Evolutionary conservation across 148 eudicot genomes (phyloP).

Genomic region (Vaccinium corymbosum): DNA sequence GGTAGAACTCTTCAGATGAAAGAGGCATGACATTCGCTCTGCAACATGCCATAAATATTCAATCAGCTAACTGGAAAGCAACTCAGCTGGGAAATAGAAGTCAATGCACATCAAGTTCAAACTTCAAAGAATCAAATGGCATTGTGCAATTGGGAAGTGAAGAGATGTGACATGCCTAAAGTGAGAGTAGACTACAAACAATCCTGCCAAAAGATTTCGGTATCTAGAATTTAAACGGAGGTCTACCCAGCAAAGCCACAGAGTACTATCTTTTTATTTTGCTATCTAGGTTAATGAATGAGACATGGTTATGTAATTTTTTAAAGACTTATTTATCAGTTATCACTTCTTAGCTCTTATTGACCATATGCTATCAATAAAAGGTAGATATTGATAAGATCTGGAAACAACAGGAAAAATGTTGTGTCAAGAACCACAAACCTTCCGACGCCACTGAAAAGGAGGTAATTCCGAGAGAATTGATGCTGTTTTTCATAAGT

Average conservation of each 20-base stretch:
- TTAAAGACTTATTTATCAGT: not conserved
- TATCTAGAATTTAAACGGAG: not conserved
- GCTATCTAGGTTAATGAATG: not conserved
- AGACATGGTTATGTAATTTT: not conserved
- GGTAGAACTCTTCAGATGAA: conserved; percentile 57
- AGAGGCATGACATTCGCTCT: conserved; percentile 56
- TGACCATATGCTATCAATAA: not conserved
- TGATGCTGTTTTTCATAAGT: conserved; percentile 62
- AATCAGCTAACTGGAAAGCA: not conserved
- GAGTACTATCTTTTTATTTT: too few species aligned
- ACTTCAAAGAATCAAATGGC: not conserved
- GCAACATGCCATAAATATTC: conserved; percentile 12
- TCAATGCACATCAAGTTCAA: not conserved
- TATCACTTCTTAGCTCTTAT: not conserved
- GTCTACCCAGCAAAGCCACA: not conserved
- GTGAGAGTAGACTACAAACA: not conserved
- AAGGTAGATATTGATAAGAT: not conserved
- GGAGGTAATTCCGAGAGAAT: conserved; percentile 49
- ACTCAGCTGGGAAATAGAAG: not conserved
- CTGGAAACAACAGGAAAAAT: not conserved
- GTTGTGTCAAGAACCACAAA: conserved; percentile 25
- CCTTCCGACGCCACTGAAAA: conserved; percentile 57
- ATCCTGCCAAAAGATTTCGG: not conserved
- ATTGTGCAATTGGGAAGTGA: not conserved
- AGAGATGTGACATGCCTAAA: not conserved